These are phyloP conservation scores for Hypoxylon lienhwacheense DNA, from an alignment of 495 filamentous ascomycete genomes.

Conservation along the genomic window DNA sequence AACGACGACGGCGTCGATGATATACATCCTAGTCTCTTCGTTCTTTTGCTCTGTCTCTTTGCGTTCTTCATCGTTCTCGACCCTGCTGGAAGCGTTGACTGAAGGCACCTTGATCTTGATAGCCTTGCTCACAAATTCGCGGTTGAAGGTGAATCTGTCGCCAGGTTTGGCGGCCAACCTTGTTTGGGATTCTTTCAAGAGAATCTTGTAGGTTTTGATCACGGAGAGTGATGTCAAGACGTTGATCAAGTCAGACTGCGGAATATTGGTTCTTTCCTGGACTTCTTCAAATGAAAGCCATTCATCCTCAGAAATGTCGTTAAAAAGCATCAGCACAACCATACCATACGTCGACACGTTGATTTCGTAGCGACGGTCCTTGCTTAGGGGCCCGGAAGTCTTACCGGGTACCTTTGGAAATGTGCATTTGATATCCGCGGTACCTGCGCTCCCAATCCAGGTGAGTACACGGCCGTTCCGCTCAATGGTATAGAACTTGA, in stretches of 20 bases:
- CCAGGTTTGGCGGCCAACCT: slow-evolving; percentile 73
- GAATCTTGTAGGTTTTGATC: slow-evolving; percentile 78
- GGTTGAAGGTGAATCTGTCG: slow-evolving; percentile 84
- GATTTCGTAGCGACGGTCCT: slow-evolving; percentile 79
- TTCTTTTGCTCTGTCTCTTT: slow-evolving; percentile 87
- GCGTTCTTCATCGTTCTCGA: slow-evolving; percentile 81
- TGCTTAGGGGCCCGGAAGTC: slow-evolving; percentile 61
- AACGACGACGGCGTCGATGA: slow-evolving; percentile 88
- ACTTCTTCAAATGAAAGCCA: slow-evolving; percentile 82
- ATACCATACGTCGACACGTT: slow-evolving; percentile 93
- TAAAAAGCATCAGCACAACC: slow-evolving; percentile 88
- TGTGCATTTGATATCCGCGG: slow-evolving; percentile 78
- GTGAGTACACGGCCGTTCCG: slow-evolving; percentile 85
- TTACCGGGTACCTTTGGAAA: slow-evolving; percentile 70
- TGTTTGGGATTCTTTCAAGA: slow-evolving; percentile 80
- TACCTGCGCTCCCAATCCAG: slow-evolving; percentile 71
- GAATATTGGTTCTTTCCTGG: slow-evolving; percentile 80
- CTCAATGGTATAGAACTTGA: slow-evolving; percentile 84
- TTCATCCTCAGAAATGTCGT: slow-evolving; percentile 66
- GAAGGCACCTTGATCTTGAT: slow-evolving; percentile 74
- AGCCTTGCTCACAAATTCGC: slow-evolving; percentile 76
- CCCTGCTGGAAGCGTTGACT: slow-evolving; percentile 77
- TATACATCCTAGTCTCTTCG: slow-evolving; percentile 71
- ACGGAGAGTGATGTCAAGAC: slow-evolving; percentile 84
- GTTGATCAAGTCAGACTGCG: slow-evolving; percentile 71